Base-by-base conservation (phyloP, 2,329 filamentous ascomycete species). In the Beauveria asiatica region DNA sequence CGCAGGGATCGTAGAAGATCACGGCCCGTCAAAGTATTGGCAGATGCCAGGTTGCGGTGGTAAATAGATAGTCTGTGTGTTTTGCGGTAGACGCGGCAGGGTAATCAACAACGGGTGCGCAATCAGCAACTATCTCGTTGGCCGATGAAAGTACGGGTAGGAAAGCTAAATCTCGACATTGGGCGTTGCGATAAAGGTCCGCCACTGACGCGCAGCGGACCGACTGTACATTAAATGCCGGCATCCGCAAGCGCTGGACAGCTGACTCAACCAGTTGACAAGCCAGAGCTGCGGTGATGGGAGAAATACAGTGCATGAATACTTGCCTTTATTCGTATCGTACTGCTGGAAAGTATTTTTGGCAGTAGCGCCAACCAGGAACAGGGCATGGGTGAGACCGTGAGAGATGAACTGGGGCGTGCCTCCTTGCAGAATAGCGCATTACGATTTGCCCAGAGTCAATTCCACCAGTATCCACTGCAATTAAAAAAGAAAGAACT, bases 381-480 rank as follows among this genome's bases (percentile, higher is more conserved):
- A 33, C 49, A 19, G 16, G 45, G 21, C 41, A 25, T 37, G 33
- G 33, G 33, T 16, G 11, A n/a, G n/a, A n/a, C n/a, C n/a, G n/a
- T n/a, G n/a, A 13, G 33, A 45, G 45, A 57, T 33, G 54, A 56
- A 39, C 44, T n/a, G 54, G 44, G 44, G 44, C 50, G 17, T 16
- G 17, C 30, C 37, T 57, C 21, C 44, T 39, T 39, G 54, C 54
- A 57, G 27, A 23, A n/a, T 25, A 19, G n/a, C 48, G 45, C 55
- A 51, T 58, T 46, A 16, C 57, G 57, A 59, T 59, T 37, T 59
- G 57, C 53, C n/a, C 57, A 59, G 39, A 39, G 30, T 45, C 48
- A 59, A 59, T 59, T 39, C 50, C 57, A 54, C 57, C 21, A 19
- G 57, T 53, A 53, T 27, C 57, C 57, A 59, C 57, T 39, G 57